Percentiles rank a stretch among this genome's conserved stretches.
Conservation (phyloP, 2,329 filamentous ascomycete genomes). For the Sporothrix sp. region DNA sequence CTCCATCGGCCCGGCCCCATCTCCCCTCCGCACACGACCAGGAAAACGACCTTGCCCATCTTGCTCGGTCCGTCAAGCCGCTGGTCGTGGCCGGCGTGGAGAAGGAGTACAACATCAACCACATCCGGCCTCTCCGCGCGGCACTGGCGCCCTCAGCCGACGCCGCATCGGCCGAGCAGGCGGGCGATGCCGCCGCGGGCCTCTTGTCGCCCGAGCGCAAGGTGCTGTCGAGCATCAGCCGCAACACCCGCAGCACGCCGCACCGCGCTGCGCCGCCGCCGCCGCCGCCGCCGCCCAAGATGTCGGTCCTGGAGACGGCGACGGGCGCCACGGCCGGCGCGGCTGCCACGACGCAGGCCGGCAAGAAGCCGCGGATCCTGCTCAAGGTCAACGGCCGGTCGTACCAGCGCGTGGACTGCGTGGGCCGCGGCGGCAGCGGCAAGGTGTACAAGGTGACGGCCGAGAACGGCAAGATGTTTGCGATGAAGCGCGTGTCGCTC, state of each 20-base stretch:
- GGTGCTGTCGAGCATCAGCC: conserved; percentile 42
- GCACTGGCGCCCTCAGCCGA: conserved; percentile 4
- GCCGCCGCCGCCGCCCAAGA: conserved; percentile 78
- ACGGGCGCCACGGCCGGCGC: conserved; percentile 75
- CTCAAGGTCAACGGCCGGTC: conserved; percentile 83
- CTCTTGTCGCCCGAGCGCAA: conserved; percentile 39
- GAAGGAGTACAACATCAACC: conserved; percentile 30
- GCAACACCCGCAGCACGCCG: conserved; percentile 67
- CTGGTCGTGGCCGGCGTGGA: conserved; percentile 33
- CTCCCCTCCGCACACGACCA: conserved; percentile 63
- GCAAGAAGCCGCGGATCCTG: conserved; percentile 66
- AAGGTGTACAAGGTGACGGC: conserved; percentile 96
- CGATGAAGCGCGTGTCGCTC: conserved; percentile 83
- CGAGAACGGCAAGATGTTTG: conserved; percentile 92
- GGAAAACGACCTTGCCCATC: conserved; percentile 70
- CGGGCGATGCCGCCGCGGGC: not conserved
- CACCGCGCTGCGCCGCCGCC: conserved; percentile 65
- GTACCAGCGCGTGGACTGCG: conserved; percentile 80
- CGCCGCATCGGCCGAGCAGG: not conserved
- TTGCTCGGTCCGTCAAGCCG: conserved; percentile 51
- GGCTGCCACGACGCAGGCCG: conserved; percentile 58
- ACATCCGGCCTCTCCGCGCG: conserved; percentile 35
- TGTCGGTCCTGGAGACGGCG: conserved; percentile 89
- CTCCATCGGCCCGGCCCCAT: conserved; percentile 35
- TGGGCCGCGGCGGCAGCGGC: conserved; percentile 85